Evolutionary conservation across 208 protist species (phyloP), one percentile per base, ranked within the genome.

Genomic region (Acanthamoeba rhysodes): DNA sequence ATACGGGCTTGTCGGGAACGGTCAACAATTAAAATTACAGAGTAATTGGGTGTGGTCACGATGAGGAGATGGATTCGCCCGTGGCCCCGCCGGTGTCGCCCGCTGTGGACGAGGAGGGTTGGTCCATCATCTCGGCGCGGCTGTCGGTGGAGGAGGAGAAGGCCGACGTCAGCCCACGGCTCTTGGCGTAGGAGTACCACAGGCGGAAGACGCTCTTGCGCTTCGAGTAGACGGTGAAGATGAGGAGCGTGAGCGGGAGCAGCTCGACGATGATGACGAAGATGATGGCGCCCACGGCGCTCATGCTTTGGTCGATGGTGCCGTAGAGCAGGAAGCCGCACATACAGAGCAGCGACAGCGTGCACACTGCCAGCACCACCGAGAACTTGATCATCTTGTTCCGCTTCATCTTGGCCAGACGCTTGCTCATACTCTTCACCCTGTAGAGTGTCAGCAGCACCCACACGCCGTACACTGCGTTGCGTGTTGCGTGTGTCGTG

Each of bases 141-240:
- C 45, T 48, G 45, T 48, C 45, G 2, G 45, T 7, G 0, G 45
- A 48, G 14, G 59, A 66, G 59, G 22, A n/a, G 22, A 66, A 22
- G 4, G 59, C 59, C 22, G 59, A 66, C 22, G 55, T 24, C 55
- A 66, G 2, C 2, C 45, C 27, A 24, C 78, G 78, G 78, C 78
- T 62, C 48, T 18, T 20, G 45, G 80, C 80, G 53, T 48, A 48
- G 5, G 80, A 90, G 32, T 90, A 90, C 80, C 80, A 90, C 0
- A 90, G 8, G 24, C 53, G 53, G 80, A 90, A 90, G 0, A 90
- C 80, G 80, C 29, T 45, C 53, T 66, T 68, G 5, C 80, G 45
- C 80, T 90, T 90, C 8, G 80, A 66, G 80, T 90, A 90, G n/a
- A 90, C 80, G 50, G 80, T 90, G 80, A 90, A 90, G 80, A 90